Base-by-base conservation (phyloP, 2,329 filamentous ascomycete species). In the Alternaria atra region DNA sequence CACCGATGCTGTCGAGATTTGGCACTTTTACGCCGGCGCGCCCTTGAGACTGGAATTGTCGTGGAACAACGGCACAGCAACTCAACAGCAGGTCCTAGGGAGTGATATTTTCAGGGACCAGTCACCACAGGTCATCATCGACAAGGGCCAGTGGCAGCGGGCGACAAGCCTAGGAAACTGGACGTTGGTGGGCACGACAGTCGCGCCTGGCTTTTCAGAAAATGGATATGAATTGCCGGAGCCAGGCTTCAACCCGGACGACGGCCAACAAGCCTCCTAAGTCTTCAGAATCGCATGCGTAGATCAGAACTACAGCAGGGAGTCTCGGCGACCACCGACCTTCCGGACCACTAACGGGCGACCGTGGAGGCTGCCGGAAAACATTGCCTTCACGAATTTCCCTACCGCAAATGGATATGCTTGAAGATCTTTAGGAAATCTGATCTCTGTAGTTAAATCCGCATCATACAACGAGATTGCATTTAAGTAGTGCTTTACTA, bases 11-110 rank as follows among this genome's bases (percentile, higher is more conserved):
- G 80, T 81, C 3, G 81, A 86, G 67, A 72, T 84, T 8, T 86
- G 84, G 84, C 84, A 86, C 66, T 80, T 83, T 74, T 86, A 86
- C 52, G 84, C 82, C 8, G 84, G 84, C 5, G 83, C 84, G 6
- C 84, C 84, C 1, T 68, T 86, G 50, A 77, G 71, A 10, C 70
- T 86, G 9, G 82, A 79, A 2, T 72, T 85, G 0, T 83, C 83
- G 2, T 69, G 59, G 20, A 72, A 85, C 52, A 77, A 85, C 55
- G 83, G 83, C 3, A 72, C 68, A 40, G 55, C 63, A 29, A 60
- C 52, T n/a, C 35, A 70, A 12, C 25, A 67, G 17, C 65, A 63
- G 8, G 66, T 79, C 27, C 75, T 85, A 12, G 84, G 83, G 0
- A 73, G 76, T 5, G 79, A 84, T 46, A 56, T 85, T n/a, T 81